Evolutionary conservation across 2,329 filamentous ascomycete species (phyloP).

Genomic region (Epichloe gansuensis): DNA sequence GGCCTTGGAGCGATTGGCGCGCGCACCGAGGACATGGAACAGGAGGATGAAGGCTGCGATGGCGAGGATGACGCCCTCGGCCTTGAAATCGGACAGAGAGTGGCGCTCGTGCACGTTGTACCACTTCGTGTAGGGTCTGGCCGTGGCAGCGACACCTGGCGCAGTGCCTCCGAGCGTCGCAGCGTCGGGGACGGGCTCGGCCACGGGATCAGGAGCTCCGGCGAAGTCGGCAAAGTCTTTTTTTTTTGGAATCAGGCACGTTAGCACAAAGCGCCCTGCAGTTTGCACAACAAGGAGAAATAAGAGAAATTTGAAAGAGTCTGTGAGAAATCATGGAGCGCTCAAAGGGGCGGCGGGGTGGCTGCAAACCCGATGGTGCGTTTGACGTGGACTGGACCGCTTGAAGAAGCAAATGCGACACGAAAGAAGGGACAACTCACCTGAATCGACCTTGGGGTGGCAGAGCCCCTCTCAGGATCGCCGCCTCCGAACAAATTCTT

Average conservation of each 20-base stretch:
- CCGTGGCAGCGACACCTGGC: conserved; percentile 34
- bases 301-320: no score
- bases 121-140: conserved; percentile 77
- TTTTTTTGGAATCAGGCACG: background rate
- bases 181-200: conserved; percentile 34
- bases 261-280: background rate
- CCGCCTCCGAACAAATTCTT: conserved; percentile 59
- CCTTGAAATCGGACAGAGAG: conserved; percentile 69
- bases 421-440: conserved; percentile 32
- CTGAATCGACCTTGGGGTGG: conserved; percentile 45
- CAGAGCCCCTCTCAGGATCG: conserved; percentile 36
- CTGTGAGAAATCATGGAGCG: no score
- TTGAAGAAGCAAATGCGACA: background rate
- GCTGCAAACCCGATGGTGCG: background rate
- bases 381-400: background rate
- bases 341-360: no score
- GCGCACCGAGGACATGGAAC: conserved; percentile 71
- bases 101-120: conserved; percentile 94
- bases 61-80: conserved; percentile 71
- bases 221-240: conserved; percentile 92
- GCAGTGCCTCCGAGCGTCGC: conserved; percentile 33
- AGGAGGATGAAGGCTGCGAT: conserved; percentile 63
- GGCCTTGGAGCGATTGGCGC: conserved; percentile 68
- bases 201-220: conserved; percentile 56
- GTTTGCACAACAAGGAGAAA: no score